These are phyloP conservation scores for Trametes sanguinea DNA, from an alignment of 768 basidiomycete species.

Conservation along the genomic window DNA sequence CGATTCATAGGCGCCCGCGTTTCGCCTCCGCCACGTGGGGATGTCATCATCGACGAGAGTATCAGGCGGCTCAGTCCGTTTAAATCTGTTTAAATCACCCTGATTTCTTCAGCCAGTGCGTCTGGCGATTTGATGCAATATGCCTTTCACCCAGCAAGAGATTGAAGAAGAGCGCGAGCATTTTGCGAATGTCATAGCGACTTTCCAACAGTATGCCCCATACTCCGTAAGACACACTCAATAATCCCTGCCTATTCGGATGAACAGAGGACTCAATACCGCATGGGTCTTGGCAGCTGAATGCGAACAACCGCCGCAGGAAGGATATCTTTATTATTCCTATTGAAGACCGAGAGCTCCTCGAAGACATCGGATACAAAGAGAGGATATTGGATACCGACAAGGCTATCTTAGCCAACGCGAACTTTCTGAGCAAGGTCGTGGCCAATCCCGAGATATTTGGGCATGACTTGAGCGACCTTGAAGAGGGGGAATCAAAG, in stretches of 20 bases:
- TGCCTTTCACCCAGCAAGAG: constrained; percentile 33
- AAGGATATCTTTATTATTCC: constrained; percentile 79
- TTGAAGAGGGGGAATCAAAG: constrained; percentile 29
- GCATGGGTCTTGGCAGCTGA: constrained; percentile 40
- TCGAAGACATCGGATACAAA: constrained; percentile 72
- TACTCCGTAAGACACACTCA: constrained; percentile 58
- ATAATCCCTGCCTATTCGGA: background rate
- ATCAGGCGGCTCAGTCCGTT: too few relatives aligned
- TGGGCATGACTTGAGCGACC: constrained; percentile 47
- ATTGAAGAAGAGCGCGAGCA: constrained; percentile 64
- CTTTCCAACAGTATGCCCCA: constrained; percentile 74
- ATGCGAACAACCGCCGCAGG: constrained; percentile 64
- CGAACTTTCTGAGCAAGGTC: constrained; percentile 73
- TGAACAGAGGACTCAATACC: background rate
- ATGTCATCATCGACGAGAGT: too few relatives aligned
- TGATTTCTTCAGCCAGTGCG: too few relatives aligned
- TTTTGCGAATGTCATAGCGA: constrained; percentile 72
- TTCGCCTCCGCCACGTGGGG: too few relatives aligned
- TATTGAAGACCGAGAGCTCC: constrained; percentile 64
- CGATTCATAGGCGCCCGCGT: too few relatives aligned
- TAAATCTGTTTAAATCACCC: too few relatives aligned
- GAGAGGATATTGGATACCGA: constrained; percentile 81
- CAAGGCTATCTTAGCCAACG: constrained; percentile 76
- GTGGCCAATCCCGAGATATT: constrained; percentile 84
- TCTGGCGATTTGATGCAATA: background rate